phyloP scores from a whole-genome alignment of 768 basidiomycete species.

The Rhodocollybia butyracea region DNA sequence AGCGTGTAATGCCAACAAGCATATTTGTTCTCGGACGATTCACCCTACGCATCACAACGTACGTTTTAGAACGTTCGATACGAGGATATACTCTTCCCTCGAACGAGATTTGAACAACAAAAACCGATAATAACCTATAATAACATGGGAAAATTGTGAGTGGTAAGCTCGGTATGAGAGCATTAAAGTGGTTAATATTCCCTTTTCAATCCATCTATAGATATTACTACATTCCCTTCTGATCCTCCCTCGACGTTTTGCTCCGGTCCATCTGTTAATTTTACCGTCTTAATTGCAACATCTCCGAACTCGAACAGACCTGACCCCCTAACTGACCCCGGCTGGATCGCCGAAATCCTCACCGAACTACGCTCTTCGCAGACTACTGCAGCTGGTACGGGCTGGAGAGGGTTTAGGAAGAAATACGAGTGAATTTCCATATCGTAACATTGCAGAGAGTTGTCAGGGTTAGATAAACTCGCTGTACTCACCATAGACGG shows the following conservation, averaged over 20 bases:
- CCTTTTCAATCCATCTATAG: too few relatives aligned
- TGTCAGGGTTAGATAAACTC: not conserved
- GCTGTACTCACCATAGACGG: too few relatives aligned
- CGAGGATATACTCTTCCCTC: constrained; percentile 87
- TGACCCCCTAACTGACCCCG: constrained; percentile 84
- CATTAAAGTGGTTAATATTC: constrained; percentile 63
- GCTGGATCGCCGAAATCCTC: constrained; percentile 74
- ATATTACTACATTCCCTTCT: too few relatives aligned
- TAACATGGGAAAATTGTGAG: constrained; percentile 81
- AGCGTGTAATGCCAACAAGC: constrained; percentile 98
- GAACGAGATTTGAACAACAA: constrained; percentile 34
- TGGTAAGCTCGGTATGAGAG: constrained; percentile 89
- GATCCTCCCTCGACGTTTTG: too few relatives aligned
- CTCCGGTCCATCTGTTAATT: constrained; percentile 8
- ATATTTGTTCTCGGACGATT: constrained; percentile 89
- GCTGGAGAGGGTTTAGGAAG: constrained; percentile 82
- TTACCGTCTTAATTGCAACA: constrained; percentile 35
- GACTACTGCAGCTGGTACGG: constrained; percentile 72
- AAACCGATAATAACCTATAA: constrained; percentile 41
- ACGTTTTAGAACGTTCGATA: constrained; percentile 87
- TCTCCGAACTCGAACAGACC: constrained; percentile 71
- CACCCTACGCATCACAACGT: constrained; percentile 92
- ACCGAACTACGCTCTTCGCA: constrained; percentile 56
- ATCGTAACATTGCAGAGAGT: not conserved
- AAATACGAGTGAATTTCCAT: constrained; percentile 21